phyloP scores from a whole-genome alignment of 305 asterid genomes.

The Ajuga reptans region DNA sequence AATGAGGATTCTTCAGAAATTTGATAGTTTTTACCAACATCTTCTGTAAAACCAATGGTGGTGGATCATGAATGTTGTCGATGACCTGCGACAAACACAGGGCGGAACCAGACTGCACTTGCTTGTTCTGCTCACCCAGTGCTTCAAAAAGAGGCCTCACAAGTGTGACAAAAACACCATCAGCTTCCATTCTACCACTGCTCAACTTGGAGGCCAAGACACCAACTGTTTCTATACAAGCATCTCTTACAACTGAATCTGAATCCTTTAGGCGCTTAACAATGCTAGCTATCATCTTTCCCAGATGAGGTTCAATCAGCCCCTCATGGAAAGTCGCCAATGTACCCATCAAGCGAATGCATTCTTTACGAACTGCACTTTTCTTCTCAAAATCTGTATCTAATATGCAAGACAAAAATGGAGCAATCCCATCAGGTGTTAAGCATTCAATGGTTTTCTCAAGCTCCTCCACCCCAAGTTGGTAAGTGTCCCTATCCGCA shows the following conservation, averaged over 20 bases:
- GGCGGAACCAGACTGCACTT: slow-evolving; percentile 79
- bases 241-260: slow-evolving; percentile 79
- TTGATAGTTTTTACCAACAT: slow-evolving; percentile 72
- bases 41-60: slow-evolving; percentile 71
- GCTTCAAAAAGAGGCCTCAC: slow-evolving; percentile 96
- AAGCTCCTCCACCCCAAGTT: slow-evolving; percentile 77
- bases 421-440: slow-evolving; percentile 61
- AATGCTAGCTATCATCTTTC: slow-evolving; percentile 70
- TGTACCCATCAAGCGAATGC: slow-evolving; percentile 69
- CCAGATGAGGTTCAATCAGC: slow-evolving; percentile 62
- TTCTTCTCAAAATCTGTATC: slow-evolving; percentile 79
- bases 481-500: slow-evolving; percentile 87
- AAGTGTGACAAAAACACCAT: slow-evolving; percentile 50
- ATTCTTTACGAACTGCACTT: slow-evolving; percentile 88
- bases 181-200: slow-evolving; percentile 44
- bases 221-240: slow-evolving; percentile 72
- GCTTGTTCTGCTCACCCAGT: slow-evolving; percentile 83
- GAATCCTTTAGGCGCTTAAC: slow-evolving; percentile 88
- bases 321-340: slow-evolving; percentile 56
- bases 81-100: slow-evolving; percentile 79
- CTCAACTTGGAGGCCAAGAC: slow-evolving; percentile 71
- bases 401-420: slow-evolving; percentile 72
- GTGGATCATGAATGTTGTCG: slow-evolving; percentile 71
- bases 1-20: slow-evolving; percentile 84
- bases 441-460: slow-evolving; percentile 61